Percentiles rank a stretch among this genome's conserved stretches.
These are phyloP conservation scores for Termitomyces sp. DNA, from an alignment of 768 basidiomycete species.

Conservation along the genomic window DNA sequence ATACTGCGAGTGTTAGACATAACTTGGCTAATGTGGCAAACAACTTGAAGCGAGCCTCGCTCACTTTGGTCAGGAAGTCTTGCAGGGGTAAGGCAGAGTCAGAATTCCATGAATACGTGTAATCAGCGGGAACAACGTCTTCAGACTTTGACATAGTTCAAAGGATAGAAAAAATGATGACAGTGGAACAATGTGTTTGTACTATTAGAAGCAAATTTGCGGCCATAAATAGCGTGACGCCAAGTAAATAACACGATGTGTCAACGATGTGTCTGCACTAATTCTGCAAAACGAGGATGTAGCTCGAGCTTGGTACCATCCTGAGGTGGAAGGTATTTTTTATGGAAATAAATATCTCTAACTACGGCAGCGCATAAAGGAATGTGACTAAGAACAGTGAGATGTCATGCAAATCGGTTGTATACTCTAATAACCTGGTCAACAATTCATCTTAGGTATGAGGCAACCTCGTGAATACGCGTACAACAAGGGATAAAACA, in stretches of 20 bases:
- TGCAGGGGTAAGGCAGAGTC: conserved; percentile 38
- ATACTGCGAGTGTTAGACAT: conserved; percentile 37
- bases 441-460: neutral
- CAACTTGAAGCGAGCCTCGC: neutral
- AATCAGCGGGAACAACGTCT: conserved; percentile 34
- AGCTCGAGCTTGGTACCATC: too few relatives aligned
- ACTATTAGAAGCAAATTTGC: too few relatives aligned
- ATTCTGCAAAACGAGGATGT: too few relatives aligned
- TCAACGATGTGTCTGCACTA: too few relatives aligned
- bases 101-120: conserved; percentile 53
- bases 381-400: too few relatives aligned
- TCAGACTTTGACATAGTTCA: conserved; percentile 27
- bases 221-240: too few relatives aligned
- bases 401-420: neutral
- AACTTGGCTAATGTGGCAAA: neutral
- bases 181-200: neutral
- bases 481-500: neutral
- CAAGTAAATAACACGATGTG: too few relatives aligned
- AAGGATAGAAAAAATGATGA: neutral
- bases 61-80: conserved; percentile 55
- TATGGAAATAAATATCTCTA: too few relatives aligned
- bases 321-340: too few relatives aligned
- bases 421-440: neutral
- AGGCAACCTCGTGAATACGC: neutral
- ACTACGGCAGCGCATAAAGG: too few relatives aligned